Evolutionary conservation across 345 rosid genomes (phyloP).

Genomic region (Euclidium syriacum): DNA sequence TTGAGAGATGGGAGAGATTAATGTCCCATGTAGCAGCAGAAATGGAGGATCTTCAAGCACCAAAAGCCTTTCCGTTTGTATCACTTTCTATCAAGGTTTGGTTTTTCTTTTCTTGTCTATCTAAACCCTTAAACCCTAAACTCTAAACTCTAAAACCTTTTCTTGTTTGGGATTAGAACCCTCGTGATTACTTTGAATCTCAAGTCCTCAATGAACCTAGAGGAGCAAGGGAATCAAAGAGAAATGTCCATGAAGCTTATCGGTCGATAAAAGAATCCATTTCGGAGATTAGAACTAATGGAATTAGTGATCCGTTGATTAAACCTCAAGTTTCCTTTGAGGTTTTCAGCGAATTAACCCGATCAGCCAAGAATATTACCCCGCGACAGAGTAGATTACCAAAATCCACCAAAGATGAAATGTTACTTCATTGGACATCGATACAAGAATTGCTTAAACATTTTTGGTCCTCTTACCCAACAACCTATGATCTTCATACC

Average conservation of each 20-base stretch:
- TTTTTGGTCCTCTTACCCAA: constrained; percentile 97
- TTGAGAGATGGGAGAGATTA: constrained; percentile 42
- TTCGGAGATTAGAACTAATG: constrained; percentile 39
- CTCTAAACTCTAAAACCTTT: too few species aligned
- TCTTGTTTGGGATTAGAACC: constrained; percentile 48
- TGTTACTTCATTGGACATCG: constrained; percentile 72
- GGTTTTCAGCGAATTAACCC: constrained; percentile 67
- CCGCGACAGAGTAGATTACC: constrained; percentile 76
- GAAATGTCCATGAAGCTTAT: constrained; percentile 51
- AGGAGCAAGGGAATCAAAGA: constrained; percentile 36
- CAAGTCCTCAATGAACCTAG: constrained; percentile 43
- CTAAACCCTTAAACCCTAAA: too few species aligned
- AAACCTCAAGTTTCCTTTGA: constrained; percentile 59
- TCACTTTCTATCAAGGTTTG: constrained; percentile 71
- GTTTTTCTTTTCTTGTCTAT: too few species aligned
- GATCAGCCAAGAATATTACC: constrained; percentile 59
- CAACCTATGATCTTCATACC: constrained; percentile 56
- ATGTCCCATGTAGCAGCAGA: constrained; percentile 47
- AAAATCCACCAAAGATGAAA: constrained; percentile 57
- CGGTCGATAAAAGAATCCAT: constrained; percentile 55
- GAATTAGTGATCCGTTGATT: constrained; percentile 54
- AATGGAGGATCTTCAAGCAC: constrained; percentile 76
- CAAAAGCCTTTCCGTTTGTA: constrained; percentile 49
- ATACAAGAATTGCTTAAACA: constrained; percentile 76
- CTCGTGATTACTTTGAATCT: constrained; percentile 87